A percentile compares a stretch with the other conserved stretches of the same genome.
Conservation (phyloP, 768 basidiomycete species). For the Lentinula sp. region DNA sequence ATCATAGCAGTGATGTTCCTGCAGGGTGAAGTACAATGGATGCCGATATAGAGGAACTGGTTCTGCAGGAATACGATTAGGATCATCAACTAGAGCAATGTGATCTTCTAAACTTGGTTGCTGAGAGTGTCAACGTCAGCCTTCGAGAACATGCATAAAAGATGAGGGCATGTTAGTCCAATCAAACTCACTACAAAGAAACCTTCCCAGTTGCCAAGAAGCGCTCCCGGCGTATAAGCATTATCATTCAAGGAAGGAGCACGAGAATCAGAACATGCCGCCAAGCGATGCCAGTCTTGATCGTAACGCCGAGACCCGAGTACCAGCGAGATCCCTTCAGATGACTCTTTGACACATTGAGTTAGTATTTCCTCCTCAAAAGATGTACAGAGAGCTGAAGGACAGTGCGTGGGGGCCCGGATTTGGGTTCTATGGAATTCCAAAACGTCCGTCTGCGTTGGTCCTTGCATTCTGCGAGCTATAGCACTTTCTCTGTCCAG, state of each 20-base stretch:
- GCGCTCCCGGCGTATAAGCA: constrained; percentile 35
- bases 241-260: constrained; percentile 31
- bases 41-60: constrained; percentile 19
- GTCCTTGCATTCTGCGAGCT: constrained; percentile 19
- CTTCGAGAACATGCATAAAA: constrained; percentile 1
- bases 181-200: constrained; percentile 31
- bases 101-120: constrained; percentile 16
- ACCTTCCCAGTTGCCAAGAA: constrained; percentile 42
- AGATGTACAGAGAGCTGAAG: neutral
- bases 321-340: neutral
- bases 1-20: constrained; percentile 41
- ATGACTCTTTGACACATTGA: neutral
- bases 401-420: constrained; percentile 16
- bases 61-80: constrained; percentile 16
- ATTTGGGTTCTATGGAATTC: constrained; percentile 35
- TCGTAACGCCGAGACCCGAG: constrained; percentile 29
- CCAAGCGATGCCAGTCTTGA: constrained; percentile 42
- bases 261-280: constrained; percentile 29
- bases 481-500: constrained; percentile 27
- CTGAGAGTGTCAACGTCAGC: neutral
- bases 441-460: constrained; percentile 32
- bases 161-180: neutral
- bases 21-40: constrained; percentile 33
- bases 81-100: constrained; percentile 15
- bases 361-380: constrained; percentile 8